Evolutionary conservation across 1,284 basidiomycete genomes (phyloP).

Genomic region (Ganoderma boninense): DNA sequence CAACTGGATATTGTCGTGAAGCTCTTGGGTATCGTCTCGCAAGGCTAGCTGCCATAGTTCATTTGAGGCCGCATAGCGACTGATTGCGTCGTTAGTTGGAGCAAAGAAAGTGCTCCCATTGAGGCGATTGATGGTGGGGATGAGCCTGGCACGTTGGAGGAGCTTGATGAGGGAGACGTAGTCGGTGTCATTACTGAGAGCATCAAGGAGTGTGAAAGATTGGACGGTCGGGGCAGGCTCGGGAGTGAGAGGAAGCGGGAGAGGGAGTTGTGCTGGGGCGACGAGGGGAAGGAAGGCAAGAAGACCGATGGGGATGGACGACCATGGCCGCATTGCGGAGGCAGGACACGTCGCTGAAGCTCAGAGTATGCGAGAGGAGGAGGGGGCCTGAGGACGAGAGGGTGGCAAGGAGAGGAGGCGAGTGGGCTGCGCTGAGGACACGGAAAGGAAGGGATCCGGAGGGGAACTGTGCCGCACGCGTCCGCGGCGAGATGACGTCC

Average conservation of each 20-base stretch:
- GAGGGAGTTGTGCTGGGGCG: slow-evolving; percentile 45
- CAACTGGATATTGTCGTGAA: slow-evolving; percentile 86
- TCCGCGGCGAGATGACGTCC: slow-evolving; percentile 28
- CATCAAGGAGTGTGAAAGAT: slow-evolving; percentile 79
- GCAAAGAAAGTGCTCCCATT: slow-evolving; percentile 90
- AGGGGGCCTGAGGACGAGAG: slow-evolving; percentile 4
- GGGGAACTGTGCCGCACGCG: slow-evolving; percentile 20
- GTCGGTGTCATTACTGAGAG: slow-evolving; percentile 78
- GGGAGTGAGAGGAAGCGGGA: slow-evolving; percentile 29
- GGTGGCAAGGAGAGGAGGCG: slow-evolving; percentile 1
- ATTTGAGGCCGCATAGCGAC: slow-evolving; percentile 53
- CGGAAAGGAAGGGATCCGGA: slow-evolving; percentile 22
- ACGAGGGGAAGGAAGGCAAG: slow-evolving; percentile 42
- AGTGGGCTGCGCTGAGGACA: slow-evolving; percentile 8
- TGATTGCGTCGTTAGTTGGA: slow-evolving; percentile 92
- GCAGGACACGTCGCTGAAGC: slow-evolving; percentile 2
- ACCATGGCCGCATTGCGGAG: slow-evolving; percentile 47
- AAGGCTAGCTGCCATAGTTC: slow-evolving; percentile 59
- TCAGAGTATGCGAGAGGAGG: slow-evolving; percentile 2
- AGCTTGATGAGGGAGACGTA: slow-evolving; percentile 84
- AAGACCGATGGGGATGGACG: slow-evolving; percentile 47
- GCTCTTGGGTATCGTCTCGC: slow-evolving; percentile 44
- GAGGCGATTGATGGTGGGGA: slow-evolving; percentile 92
- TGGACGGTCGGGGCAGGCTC: slow-evolving; percentile 29
- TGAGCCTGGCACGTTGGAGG: slow-evolving; percentile 86